phyloP scores from a whole-genome alignment of 2,329 filamentous ascomycete species.

The Orbilia quercus region DNA sequence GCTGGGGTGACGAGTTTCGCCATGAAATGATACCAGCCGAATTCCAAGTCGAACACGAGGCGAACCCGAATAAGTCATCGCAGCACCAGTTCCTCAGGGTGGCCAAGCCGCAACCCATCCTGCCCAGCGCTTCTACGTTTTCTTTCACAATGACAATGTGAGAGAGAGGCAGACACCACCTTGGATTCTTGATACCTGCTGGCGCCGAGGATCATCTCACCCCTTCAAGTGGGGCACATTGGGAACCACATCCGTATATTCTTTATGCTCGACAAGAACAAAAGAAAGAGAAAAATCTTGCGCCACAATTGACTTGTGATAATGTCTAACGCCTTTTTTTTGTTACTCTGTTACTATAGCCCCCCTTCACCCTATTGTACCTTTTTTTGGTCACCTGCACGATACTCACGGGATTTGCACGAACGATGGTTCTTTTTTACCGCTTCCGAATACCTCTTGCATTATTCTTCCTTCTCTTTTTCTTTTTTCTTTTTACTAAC shows the following conservation, averaged over 20 bases:
- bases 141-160: conserved; percentile 55
- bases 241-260: background rate
- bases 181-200: background rate
- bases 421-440: conserved; percentile 32
- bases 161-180: background rate
- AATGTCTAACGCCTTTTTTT: conserved; percentile 22
- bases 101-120: conserved; percentile 25
- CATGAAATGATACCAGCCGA: conserved; percentile 81
- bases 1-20: conserved; percentile 75
- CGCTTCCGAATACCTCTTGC: conserved; percentile 30
- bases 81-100: conserved; percentile 43
- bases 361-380: conserved; percentile 14
- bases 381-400: conserved; percentile 21
- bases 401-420: conserved; percentile 55
- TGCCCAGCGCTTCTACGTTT: conserved; percentile 51
- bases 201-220: background rate
- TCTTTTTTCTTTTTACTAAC: conserved; percentile 20
- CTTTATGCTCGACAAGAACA: background rate
- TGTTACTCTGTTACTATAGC: conserved; percentile 17
- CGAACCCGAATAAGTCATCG: conserved; percentile 35
- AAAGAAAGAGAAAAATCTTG: background rate
- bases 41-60: conserved; percentile 41
- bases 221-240: background rate
- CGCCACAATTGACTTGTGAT: conserved; percentile 56
- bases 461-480: conserved; percentile 20